A percentile compares a stretch with the other conserved stretches of the same genome.
Conservation (phyloP, 139 green algal genomes). For the Chlorella sp. region DNA sequence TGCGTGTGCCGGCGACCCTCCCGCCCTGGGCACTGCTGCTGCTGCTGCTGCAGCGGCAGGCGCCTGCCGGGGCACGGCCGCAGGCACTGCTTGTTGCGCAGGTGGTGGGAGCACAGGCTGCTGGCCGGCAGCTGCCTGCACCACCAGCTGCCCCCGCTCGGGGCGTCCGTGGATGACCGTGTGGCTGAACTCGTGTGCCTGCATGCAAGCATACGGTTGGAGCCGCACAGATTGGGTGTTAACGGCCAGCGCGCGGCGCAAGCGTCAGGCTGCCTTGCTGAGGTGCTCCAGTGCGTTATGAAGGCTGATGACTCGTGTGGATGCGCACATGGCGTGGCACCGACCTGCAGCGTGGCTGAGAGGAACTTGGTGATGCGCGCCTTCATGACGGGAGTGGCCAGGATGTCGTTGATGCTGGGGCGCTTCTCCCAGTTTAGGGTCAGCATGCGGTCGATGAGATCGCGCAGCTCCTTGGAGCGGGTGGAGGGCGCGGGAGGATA, state of each 20-base stretch:
- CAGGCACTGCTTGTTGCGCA: not conserved
- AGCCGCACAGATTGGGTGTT: too few species aligned
- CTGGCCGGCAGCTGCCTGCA: constrained; percentile 7
- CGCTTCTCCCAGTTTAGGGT: constrained; percentile 40
- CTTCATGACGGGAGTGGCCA: constrained; percentile 48
- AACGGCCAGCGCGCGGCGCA: too few species aligned
- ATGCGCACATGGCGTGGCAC: too few species aligned
- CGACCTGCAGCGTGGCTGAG: constrained; percentile 45
- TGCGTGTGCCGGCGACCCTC: too few species aligned
- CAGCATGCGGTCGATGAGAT: constrained; percentile 54
- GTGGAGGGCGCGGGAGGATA: constrained; percentile 30
- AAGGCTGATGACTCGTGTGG: too few species aligned
- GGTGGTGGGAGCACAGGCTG: not conserved
- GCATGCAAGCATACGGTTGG: too few species aligned
- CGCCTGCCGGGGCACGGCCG: constrained; percentile 8
- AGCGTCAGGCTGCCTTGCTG: too few species aligned
- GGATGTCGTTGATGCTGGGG: constrained; percentile 59
- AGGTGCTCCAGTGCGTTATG: too few species aligned
- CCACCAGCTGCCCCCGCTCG: constrained; percentile 40
- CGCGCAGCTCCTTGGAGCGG: constrained; percentile 38
- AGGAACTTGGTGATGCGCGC: constrained; percentile 52
- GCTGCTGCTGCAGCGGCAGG: not conserved
- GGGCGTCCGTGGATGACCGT: constrained; percentile 55
- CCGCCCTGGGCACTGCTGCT: not conserved
- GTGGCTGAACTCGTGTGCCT: constrained; percentile 52